Percentiles rank a stretch among this genome's conserved stretches.
These are phyloP conservation scores for Monosporascus sp. DNA, from an alignment of 2,329 filamentous ascomycete genomes.

Conservation along the genomic window DNA sequence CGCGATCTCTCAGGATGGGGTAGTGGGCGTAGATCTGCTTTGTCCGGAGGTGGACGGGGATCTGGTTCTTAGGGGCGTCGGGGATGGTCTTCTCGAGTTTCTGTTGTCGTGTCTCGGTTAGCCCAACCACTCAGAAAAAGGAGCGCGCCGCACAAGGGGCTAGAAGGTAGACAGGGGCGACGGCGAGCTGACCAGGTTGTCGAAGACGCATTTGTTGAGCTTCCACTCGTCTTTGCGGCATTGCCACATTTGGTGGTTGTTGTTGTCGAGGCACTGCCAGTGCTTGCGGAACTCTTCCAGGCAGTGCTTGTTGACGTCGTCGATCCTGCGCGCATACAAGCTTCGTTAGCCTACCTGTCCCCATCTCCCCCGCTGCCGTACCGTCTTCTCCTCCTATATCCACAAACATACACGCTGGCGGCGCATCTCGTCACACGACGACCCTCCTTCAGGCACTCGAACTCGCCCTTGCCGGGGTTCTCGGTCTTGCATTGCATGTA, in stretches of 20 bases:
- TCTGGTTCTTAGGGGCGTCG: slow-evolving; percentile 62
- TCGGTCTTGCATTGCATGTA: slow-evolving; percentile 99
- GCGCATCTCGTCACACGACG: slow-evolving; percentile 95
- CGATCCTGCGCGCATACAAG: slow-evolving; percentile 53
- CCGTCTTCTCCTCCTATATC: not conserved
- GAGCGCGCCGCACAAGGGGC: too few relatives aligned
- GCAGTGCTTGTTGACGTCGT: slow-evolving; percentile 95
- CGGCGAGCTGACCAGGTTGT: slow-evolving; percentile 72
- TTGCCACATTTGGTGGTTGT: slow-evolving; percentile 97
- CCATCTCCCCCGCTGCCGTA: not conserved
- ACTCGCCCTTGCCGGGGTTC: slow-evolving; percentile 81
- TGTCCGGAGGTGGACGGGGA: slow-evolving; percentile 68
- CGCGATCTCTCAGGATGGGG: slow-evolving; percentile 31
- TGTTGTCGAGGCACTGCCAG: slow-evolving; percentile 93
- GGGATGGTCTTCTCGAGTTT: slow-evolving; percentile 78
- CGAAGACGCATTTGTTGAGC: slow-evolving; percentile 91
- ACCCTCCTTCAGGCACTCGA: slow-evolving; percentile 94
- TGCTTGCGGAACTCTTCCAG: slow-evolving; percentile 85
- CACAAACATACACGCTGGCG: slow-evolving; percentile 87
- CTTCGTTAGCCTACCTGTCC: slow-evolving; percentile 1
- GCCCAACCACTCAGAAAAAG: not conserved
- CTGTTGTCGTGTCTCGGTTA: slow-evolving; percentile 33
- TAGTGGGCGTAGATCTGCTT: slow-evolving; percentile 57
- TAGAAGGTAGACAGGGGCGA: too few relatives aligned
- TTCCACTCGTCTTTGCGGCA: slow-evolving; percentile 84